These are phyloP conservation scores for Echria macrotheca DNA, from an alignment of 495 filamentous ascomycete species.

Conservation along the genomic window DNA sequence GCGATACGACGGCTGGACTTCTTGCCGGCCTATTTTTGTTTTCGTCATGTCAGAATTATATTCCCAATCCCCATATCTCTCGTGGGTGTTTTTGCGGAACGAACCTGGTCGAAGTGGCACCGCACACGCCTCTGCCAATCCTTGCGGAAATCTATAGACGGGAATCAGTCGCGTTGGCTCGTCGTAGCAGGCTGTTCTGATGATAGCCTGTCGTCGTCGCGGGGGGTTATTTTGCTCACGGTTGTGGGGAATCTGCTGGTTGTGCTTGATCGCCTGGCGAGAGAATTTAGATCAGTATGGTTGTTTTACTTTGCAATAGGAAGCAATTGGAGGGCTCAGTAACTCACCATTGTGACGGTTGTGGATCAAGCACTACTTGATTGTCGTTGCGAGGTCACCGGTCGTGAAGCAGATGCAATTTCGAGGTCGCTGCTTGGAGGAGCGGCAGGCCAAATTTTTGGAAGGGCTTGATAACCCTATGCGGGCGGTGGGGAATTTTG, in stretches of 20 bases:
- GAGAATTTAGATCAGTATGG: too few relatives aligned
- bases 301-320: too few relatives aligned
- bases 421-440: slow-evolving; percentile 30
- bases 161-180: slow-evolving; percentile 20
- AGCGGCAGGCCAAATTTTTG: slow-evolving; percentile 35
- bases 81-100: slow-evolving; percentile 16
- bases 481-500: slow-evolving; percentile 25
- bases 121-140: slow-evolving; percentile 99
- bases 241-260: slow-evolving; percentile 97
- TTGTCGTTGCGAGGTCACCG: slow-evolving; percentile 30
- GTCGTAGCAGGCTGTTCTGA: slow-evolving; percentile 4
- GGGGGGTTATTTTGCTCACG: slow-evolving; percentile 58
- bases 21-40: slow-evolving; percentile 72
- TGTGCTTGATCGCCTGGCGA: slow-evolving; percentile 90
- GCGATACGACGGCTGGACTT: slow-evolving; percentile 87
- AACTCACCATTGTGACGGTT: slow-evolving; percentile 33
- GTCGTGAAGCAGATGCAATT: slow-evolving; percentile 37
- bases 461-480: slow-evolving; percentile 48
- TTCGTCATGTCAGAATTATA: slow-evolving; percentile 30
- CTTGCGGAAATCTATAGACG: slow-evolving; percentile 89
- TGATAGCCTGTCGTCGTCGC: slow-evolving; percentile 10
- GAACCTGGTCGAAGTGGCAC: slow-evolving; percentile 99
- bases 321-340: background rate
- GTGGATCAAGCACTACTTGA: slow-evolving; percentile 35
- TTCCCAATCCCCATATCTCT: slow-evolving; percentile 10